Evolutionary conservation across 2,329 filamentous ascomycete genomes (phyloP), one percentile per base, ranked within the genome.

Genomic region (Ophiocordyceps camponoti-rufipedis): DNA sequence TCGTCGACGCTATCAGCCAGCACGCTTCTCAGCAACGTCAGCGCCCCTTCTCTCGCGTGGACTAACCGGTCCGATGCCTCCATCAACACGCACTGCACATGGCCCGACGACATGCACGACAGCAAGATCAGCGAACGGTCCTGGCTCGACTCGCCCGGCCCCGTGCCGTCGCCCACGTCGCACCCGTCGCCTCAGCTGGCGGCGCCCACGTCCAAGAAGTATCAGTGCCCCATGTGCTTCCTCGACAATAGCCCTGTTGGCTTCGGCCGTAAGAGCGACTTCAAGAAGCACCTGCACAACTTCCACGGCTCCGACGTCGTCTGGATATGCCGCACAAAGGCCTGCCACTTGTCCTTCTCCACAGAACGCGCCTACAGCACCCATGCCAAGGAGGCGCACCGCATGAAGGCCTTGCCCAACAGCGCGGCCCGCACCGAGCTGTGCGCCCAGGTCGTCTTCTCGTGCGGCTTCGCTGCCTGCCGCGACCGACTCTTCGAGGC

Each of bases 221-320:
- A 65, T 42, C 62, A 68, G 53, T 68, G 65, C 51, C 65, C 65
- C 28, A 64, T 68, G 56, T 68, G 65, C 53, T 66, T 63, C 48
- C 53, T 67, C 40, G 64, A 68, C 53, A 63, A 62, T 54, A 67
- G 66, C 49, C 59, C 60, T 14, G 65, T 68, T 23, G 65, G 65
- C 33, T 68, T 68, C 44, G 65, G 65, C 33, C 61, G 65, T 47
- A 68, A 68, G 55, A 67, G 63, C 51, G 65, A 68, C 50, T 67
- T 68, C 52, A 68, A 68, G 58, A 68, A 68, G 56, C 65, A 68
- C 50, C 55, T 68, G n/a, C 63, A 67, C 56, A 66, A 66, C 53
- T 68, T 68, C 49, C 66, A 68, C 50, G 62, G 63, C 35, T 58
- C 61, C 43, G 63, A 68, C 49, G 57, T 62, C 33, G 56, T 61